phyloP scores from a whole-genome alignment of 139 green algal species.

The Chlamydomonas asymmetrica region DNA sequence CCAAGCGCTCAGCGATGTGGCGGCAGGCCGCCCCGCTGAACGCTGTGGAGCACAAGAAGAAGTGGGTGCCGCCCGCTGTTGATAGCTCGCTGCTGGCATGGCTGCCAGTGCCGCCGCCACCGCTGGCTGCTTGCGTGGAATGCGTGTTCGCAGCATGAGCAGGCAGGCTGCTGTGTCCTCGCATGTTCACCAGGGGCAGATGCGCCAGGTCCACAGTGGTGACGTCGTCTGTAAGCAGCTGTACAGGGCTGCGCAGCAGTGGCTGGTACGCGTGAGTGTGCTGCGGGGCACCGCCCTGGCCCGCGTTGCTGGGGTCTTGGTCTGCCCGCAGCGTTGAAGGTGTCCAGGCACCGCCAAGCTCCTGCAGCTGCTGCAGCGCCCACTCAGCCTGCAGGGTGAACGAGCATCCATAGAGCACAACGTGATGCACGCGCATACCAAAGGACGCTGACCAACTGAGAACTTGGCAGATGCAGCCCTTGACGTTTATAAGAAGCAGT shows the following conservation, averaged over 20 bases:
- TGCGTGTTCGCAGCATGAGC: no score
- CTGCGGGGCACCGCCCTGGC: no score
- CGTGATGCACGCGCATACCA: background rate
- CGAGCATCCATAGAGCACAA: background rate
- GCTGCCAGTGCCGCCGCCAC: background rate
- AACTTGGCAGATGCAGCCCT: no score
- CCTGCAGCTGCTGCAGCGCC: constrained; percentile 27
- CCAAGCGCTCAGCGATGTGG: constrained; percentile 41
- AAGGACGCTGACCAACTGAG: no score
- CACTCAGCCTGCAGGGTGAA: constrained; percentile 39
- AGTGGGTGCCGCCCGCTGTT: constrained; percentile 26
- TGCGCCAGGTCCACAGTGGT: constrained; percentile 23
- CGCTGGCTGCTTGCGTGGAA: no score
- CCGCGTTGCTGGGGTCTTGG: no score
- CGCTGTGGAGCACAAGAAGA: constrained; percentile 50
- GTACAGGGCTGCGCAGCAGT: constrained; percentile 29
- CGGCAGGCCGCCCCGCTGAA: constrained; percentile 36
- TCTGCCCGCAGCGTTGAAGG: no score
- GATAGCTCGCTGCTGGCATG: background rate
- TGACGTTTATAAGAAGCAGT: no score
- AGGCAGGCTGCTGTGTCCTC: no score
- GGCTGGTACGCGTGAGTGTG: no score
- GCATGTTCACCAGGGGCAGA: no score
- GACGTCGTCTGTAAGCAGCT: constrained; percentile 41
- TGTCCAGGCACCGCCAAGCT: background rate